Percentiles rank a stretch among this genome's conserved stretches.
Conservation (phyloP, 305 asterid genomes). For the Fraxinus baroniana region DNA sequence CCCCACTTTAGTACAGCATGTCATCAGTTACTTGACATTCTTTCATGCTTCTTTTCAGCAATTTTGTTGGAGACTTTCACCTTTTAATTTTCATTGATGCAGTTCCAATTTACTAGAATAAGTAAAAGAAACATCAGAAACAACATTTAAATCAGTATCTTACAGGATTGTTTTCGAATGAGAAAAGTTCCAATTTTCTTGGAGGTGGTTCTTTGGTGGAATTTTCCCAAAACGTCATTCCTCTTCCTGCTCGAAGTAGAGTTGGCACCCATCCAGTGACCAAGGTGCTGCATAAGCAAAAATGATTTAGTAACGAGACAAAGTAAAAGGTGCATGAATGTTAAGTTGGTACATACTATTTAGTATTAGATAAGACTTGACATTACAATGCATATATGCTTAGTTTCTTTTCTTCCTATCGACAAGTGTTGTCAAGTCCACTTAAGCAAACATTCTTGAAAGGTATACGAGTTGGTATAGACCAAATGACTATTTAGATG, state of each 20-base stretch:
- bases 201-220: slow-evolving; percentile 51
- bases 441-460: background rate
- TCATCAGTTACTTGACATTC: background rate
- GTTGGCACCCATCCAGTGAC: slow-evolving; percentile 87
- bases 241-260: slow-evolving; percentile 80
- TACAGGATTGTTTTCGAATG: slow-evolving; percentile 75
- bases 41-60: background rate
- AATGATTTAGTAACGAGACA: background rate
- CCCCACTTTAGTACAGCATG: background rate
- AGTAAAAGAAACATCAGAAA: background rate
- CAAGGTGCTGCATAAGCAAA: slow-evolving; percentile 50
- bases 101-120: background rate
- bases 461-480: background rate
- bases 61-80: background rate
- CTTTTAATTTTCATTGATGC: background rate
- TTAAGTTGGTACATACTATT: background rate
- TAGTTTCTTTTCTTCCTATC: background rate
- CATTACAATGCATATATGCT: background rate
- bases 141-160: slow-evolving; percentile 17
- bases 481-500: background rate
- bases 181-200: slow-evolving; percentile 62
- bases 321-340: background rate
- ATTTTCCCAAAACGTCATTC: slow-evolving; percentile 72
- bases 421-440: background rate
- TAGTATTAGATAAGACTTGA: background rate